Percentiles rank a stretch among this genome's conserved stretches.
These are phyloP conservation scores for Eimeria acervulina DNA, from an alignment of 169 alveolate species.

Conservation along the genomic window DNA sequence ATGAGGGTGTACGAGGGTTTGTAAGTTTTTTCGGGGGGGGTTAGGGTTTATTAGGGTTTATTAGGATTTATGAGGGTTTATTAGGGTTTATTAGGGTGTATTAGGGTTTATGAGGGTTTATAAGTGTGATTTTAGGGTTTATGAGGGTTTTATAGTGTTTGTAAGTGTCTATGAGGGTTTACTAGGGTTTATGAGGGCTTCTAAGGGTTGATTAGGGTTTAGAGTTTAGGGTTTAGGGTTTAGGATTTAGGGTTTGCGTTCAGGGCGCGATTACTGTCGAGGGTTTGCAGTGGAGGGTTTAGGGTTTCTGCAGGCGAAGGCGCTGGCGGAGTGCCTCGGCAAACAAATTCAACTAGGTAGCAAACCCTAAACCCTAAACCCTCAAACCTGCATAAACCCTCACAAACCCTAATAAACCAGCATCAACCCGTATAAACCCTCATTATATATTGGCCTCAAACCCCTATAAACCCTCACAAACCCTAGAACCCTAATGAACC, in stretches of 20 bases:
- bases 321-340: conserved; percentile 46
- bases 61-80: too few relatives aligned
- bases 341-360: conserved; percentile 21
- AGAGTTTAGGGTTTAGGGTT: background rate
- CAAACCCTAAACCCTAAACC: background rate
- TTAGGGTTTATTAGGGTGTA: too few relatives aligned
- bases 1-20: background rate
- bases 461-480: too few relatives aligned
- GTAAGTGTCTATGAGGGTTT: too few relatives aligned
- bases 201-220: too few relatives aligned
- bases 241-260: background rate
- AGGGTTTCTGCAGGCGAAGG: conserved; percentile 54
- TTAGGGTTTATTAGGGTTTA: background rate
- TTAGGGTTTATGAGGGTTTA: too few relatives aligned
- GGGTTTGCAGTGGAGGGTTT: conserved; percentile 59
- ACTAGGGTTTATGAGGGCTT: too few relatives aligned
- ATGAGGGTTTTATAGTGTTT: background rate
- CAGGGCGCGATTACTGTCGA: conserved; percentile 69
- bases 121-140: background rate
- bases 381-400: background rate
- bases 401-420: too few relatives aligned
- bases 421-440: too few relatives aligned
- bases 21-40: background rate
- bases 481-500: too few relatives aligned
- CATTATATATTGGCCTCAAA: too few relatives aligned